phyloP scores from a whole-genome alignment of 164 flowering plant genomes.

The Protea cynaroides region DNA sequence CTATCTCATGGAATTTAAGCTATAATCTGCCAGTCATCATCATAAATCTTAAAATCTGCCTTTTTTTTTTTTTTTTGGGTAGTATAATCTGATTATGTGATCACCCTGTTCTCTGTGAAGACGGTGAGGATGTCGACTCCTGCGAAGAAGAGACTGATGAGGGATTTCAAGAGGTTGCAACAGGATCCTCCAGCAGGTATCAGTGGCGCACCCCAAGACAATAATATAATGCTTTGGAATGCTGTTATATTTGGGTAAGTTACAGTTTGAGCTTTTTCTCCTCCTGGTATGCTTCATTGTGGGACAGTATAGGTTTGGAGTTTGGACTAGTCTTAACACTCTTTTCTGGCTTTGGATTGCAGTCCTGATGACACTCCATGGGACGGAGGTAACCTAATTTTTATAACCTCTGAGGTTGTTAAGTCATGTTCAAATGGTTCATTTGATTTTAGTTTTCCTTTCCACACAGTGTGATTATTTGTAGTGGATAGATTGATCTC shows the following conservation, averaged over 20 bases:
- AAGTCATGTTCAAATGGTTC: background rate
- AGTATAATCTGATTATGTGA: no score
- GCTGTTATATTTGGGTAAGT: slow-evolving; percentile 86
- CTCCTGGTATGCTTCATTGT: background rate
- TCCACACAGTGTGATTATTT: background rate
- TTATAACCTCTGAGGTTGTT: background rate
- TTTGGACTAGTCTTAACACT: slow-evolving; percentile 1
- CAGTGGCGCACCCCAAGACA: slow-evolving; percentile 92
- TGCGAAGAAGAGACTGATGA: slow-evolving; percentile 85
- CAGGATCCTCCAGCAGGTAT: slow-evolving; percentile 93
- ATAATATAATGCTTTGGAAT: slow-evolving; percentile 90
- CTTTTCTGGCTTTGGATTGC: slow-evolving; percentile 36
- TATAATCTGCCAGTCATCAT: no score
- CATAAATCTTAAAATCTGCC: no score
- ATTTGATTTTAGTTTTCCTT: background rate
- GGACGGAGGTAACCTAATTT: slow-evolving; percentile 79
- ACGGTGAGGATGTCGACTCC: slow-evolving; percentile 69
- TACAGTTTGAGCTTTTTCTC: background rate
- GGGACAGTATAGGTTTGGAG: background rate
- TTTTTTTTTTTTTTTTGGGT: no score
- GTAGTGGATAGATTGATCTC: background rate
- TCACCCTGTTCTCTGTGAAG: background rate
- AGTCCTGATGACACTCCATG: slow-evolving; percentile 97
- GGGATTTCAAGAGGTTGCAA: slow-evolving; percentile 92
- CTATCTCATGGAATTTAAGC: no score